Evolutionary conservation across 1,284 basidiomycete species (phyloP), one percentile per base, ranked within the genome.

Genomic region (Sporisorium scitamineum): DNA sequence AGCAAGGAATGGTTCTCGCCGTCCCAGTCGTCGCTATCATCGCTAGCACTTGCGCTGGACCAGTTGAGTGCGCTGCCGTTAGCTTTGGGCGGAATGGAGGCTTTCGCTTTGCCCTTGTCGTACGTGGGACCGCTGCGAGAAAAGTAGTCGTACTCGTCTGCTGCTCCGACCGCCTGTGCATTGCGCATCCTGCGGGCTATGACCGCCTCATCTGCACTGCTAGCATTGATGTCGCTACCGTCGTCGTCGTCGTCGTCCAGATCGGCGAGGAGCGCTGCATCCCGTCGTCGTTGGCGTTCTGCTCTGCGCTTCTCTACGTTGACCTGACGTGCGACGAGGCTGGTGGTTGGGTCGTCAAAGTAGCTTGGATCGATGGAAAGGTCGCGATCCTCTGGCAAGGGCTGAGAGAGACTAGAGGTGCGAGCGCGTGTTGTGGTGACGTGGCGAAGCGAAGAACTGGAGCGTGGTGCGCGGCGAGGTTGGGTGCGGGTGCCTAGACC

Each of bases 401-500:
- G 73, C 20, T 69, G 69, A 3, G 63, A 64, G 34, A 81, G 71
- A 45, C 76, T 66, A 26, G 69, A 51, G 18, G 67, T 80, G 31
- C 70, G 70, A 22, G 66, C 44, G 20, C 67, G 60, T 5, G 39
- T 58, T 2, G 60, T 64, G 18, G 69, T 74, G 54, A 81, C 76
- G 51, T 81, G 79, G 3, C 80, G 67, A 10, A 81, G 75, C 5
- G 80, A 78, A 13, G 80, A 71, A 29, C 70, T 75, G 45, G 71
- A 72, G 8, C 72, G 70, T 26, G 80, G 80, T 2, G 73, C 78
- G n/a, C 74, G 69, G 44, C 76, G 74, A 0, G 80, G 80, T n/a
- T 69, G 66, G 6, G 77, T 73, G 16, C 80, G 68, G 5, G 80
- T 80, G 16, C 80, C 80, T 2, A 69, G 18, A 26, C 80, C 80